Conservation (phyloP, 345 rosid genomes). For the Pistacia vera region DNA sequence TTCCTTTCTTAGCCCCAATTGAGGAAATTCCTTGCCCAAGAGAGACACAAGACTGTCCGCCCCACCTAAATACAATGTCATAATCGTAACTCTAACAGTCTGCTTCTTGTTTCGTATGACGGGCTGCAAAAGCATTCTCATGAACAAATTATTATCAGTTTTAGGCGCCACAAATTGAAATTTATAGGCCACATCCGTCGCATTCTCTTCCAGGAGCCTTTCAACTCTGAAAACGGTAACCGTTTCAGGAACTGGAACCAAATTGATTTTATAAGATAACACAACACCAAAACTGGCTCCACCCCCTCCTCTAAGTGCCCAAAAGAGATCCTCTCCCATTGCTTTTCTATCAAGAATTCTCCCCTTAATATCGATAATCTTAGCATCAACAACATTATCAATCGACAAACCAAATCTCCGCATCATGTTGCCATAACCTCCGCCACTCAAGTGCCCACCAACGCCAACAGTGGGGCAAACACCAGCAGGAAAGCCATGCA, state of each 20-base stretch:
- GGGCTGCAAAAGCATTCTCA: constrained; percentile 35
- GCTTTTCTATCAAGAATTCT: constrained; percentile 46
- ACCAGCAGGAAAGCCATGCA: constrained; percentile 60
- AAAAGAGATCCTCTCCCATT: constrained; percentile 75
- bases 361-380: constrained; percentile 46
- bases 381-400: constrained; percentile 60
- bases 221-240: constrained; percentile 54
- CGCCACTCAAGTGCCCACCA: constrained; percentile 64
- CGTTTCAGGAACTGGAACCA: constrained; percentile 42
- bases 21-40: constrained; percentile 40
- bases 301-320: constrained; percentile 79
- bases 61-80: constrained; percentile 34
- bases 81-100: constrained; percentile 34
- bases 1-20: constrained; percentile 43
- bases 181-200: constrained; percentile 38
- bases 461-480: constrained; percentile 57
- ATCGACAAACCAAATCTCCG: constrained; percentile 52
- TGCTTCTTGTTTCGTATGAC: constrained; percentile 19
- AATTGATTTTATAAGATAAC: constrained; percentile 54
- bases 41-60: constrained; percentile 31
- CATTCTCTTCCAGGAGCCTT: constrained; percentile 34
- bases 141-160: constrained; percentile 42
- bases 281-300: constrained; percentile 66
- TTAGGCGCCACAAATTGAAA: constrained; percentile 50
- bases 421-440: constrained; percentile 63